Conservation (phyloP, 805 yeast species). For the Pichia rugopelliculosa region DNA sequence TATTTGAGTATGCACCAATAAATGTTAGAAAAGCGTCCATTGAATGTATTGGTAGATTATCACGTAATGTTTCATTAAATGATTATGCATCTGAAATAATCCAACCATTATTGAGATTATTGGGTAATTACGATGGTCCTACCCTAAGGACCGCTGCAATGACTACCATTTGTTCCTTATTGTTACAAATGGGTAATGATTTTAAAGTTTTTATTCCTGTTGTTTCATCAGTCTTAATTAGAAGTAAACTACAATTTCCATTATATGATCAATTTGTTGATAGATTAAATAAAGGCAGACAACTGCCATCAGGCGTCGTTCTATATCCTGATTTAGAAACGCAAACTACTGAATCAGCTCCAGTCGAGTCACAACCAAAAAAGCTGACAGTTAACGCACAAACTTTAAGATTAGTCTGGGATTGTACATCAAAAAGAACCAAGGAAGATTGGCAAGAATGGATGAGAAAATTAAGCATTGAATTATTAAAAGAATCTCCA, state of each 20-base stretch:
- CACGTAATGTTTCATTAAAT: slow-evolving; percentile 61
- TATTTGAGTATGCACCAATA: slow-evolving; percentile 67
- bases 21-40: slow-evolving; percentile 66
- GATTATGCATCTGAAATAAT: slow-evolving; percentile 89
- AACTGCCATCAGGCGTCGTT: slow-evolving; percentile 69
- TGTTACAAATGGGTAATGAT: slow-evolving; percentile 77
- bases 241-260: slow-evolving; percentile 58
- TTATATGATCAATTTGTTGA: slow-evolving; percentile 76
- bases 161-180: slow-evolving; percentile 71
- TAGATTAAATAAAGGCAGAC: slow-evolving; percentile 74
- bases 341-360: slow-evolving; percentile 41
- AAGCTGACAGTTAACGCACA: slow-evolving; percentile 65
- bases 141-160: slow-evolving; percentile 61
- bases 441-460: slow-evolving; percentile 98
- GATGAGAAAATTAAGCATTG: slow-evolving; percentile 82
- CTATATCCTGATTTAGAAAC: slow-evolving; percentile 51
- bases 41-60: slow-evolving; percentile 72
- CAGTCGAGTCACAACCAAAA: slow-evolving; percentile 60
- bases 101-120: slow-evolving; percentile 73
- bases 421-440: slow-evolving; percentile 78
- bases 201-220: slow-evolving; percentile 82
- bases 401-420: slow-evolving; percentile 80
- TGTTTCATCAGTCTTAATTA: slow-evolving; percentile 57
- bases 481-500: slow-evolving; percentile 83
- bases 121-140: slow-evolving; percentile 33